Conservation (phyloP, 441 rosid genomes). For the Manihot esculenta region DNA sequence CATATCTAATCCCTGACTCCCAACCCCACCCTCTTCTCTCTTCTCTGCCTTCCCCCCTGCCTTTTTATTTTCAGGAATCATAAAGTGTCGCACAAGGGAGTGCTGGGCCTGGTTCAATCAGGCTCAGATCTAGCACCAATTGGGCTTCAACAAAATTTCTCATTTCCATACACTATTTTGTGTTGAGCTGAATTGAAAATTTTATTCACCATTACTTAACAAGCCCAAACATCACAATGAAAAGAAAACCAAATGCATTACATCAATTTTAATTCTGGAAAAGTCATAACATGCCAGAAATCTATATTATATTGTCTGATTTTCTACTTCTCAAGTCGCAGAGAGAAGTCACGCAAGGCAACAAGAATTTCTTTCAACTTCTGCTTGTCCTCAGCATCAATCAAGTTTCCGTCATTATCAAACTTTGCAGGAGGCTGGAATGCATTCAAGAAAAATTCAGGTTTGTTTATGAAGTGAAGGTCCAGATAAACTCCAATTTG, state of each 20-base stretch:
- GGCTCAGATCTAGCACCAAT: neutral
- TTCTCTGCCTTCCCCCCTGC: neutral
- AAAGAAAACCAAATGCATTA: no score
- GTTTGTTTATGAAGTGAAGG: conserved; percentile 56
- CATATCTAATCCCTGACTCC: conserved; percentile 9
- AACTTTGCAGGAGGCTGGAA: conserved; percentile 71
- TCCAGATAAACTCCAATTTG: conserved; percentile 47
- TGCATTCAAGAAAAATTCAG: conserved; percentile 62
- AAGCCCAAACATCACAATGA: neutral
- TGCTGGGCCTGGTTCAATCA: neutral
- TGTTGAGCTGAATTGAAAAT: neutral
- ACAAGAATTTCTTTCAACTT: conserved; percentile 47
- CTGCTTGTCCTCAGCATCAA: conserved; percentile 47
- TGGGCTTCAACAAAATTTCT: neutral
- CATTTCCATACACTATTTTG: neutral
- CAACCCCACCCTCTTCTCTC: neutral
- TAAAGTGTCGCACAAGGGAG: no score
- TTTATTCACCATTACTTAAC: neutral
- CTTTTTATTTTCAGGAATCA: neutral
- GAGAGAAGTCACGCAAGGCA: conserved; percentile 49
- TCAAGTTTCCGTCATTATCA: conserved; percentile 55
- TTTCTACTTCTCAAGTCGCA: conserved; percentile 37
- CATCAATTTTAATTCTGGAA: no score
- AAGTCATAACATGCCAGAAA: no score
- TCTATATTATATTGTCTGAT: neutral